A percentile compares a stretch with the other conserved stretches of the same genome.
phyloP scores from a whole-genome alignment of 75 land plant species.

The Pinus tabuliformis region DNA sequence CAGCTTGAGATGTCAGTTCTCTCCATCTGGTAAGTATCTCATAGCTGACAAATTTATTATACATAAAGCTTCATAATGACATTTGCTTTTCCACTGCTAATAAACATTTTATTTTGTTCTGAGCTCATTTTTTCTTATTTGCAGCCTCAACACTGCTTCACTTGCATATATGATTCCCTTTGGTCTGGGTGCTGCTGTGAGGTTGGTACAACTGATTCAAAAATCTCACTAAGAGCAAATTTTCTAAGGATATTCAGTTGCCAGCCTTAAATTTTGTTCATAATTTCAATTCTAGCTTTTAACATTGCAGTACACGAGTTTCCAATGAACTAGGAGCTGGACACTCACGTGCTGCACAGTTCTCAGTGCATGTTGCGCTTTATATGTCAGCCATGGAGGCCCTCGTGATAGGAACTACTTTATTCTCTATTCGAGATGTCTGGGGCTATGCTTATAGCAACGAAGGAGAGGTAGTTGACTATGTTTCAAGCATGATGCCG shows the following conservation, averaged over 20 bases:
- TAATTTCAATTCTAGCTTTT: background rate
- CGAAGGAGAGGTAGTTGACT: constrained; percentile 63
- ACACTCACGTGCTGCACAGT: constrained; percentile 40
- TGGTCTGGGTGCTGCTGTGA: constrained; percentile 52
- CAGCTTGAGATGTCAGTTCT: constrained; percentile 64
- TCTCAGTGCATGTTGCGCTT: constrained; percentile 37
- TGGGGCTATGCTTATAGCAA: constrained; percentile 73
- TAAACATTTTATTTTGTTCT: too few relatives aligned
- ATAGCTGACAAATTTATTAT: constrained; percentile 16
- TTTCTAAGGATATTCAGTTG: background rate
- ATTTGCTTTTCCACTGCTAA: background rate
- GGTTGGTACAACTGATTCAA: constrained; percentile 15
- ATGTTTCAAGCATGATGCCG: constrained; percentile 72
- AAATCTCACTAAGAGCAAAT: too few relatives aligned
- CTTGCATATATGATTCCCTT: constrained; percentile 49
- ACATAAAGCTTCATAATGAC: constrained; percentile 15
- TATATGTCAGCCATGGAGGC: constrained; percentile 43
- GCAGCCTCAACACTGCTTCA: constrained; percentile 41
- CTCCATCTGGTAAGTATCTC: constrained; percentile 35
- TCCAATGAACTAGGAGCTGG: constrained; percentile 86
- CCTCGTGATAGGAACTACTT: constrained; percentile 20
- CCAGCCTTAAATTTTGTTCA: background rate
- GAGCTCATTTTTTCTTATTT: too few relatives aligned
- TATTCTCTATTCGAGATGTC: constrained; percentile 38
- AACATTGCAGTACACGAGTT: constrained; percentile 55